Evolutionary conservation across 1,284 basidiomycete species (phyloP).

Genomic region (Microbotryum violaceum): DNA sequence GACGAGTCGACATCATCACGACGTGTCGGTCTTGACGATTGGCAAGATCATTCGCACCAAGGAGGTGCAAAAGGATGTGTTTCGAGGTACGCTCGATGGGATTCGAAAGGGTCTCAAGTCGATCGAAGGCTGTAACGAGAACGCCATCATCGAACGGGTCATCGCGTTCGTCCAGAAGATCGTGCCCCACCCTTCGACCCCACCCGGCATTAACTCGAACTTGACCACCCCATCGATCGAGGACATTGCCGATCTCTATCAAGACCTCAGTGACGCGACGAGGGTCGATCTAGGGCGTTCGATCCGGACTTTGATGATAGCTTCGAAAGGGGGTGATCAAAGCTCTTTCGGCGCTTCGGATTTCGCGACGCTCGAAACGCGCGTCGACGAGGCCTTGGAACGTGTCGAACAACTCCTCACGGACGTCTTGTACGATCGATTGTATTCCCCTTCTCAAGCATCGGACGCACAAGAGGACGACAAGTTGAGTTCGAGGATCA

Average conservation of each 20-base stretch:
- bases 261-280: constrained; percentile 15
- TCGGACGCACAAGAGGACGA: constrained; percentile 81
- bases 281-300: constrained; percentile 10
- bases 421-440: constrained; percentile 28
- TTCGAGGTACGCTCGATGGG: background rate
- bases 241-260: constrained; percentile 11
- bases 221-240: background rate
- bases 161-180: constrained; percentile 8
- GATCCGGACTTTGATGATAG: background rate
- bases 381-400: constrained; percentile 27
- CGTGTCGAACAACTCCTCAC: constrained; percentile 24
- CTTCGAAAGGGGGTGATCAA: background rate
- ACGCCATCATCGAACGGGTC: constrained; percentile 3
- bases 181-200: background rate
- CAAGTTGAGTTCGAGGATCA: constrained; percentile 74
- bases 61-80: constrained; percentile 12
- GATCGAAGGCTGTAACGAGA: constrained; percentile 7
- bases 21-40: constrained; percentile 19
- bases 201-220: background rate
- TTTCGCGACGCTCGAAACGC: constrained; percentile 22
- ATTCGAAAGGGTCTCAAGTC: background rate
- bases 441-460: constrained; percentile 59
- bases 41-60: constrained; percentile 9
- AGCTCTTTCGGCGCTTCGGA: constrained; percentile 9
- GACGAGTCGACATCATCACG: constrained; percentile 7